Evolutionary conservation across 1,284 basidiomycete genomes (phyloP), one percentile per base, ranked within the genome.

Genomic region (Vanrija sp.): DNA sequence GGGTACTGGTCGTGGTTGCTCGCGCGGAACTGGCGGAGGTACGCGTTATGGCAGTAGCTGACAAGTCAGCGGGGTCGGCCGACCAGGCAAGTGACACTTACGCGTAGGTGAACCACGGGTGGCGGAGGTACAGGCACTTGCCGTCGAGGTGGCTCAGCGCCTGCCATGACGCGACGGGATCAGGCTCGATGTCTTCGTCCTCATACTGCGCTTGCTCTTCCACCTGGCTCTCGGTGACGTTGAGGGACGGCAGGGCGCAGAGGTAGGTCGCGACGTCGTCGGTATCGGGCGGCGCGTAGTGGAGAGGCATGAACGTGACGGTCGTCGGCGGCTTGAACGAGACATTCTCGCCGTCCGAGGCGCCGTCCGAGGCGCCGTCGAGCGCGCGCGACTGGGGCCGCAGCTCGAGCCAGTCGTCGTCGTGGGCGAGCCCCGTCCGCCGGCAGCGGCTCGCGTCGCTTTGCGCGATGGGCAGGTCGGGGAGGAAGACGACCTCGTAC

Each of bases 61-160:
- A 0, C 0, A 14, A 18, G 46, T 46, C 18, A 54, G 54, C 16
- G 1, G 3, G n/a, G n/a, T 42, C 19, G n/a, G 10, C n/a, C 12
- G 9, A 23, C 21, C 21, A 4, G 26, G 10, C 15, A 7, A 1
- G 2, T 2, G 21, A 14, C 21, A 48, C 74, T 57, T 44, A 77
- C 57, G 89, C 87, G 76, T 95, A 96, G 43, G 92, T 96, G 79
- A 95, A 96, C 93, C 93, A 97, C 40, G 86, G 74, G 56, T 78
- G 72, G 44, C 68, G 71, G 9, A 66, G 64, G 57, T 79, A 80
- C 42, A 80, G 57, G 56, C 79, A 80, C 29, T 69, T 67, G 2
- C 72, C 74, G n/a, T 77, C 71, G 46, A 80, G 62, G 51, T 79
- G 76, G 40, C 72, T 72, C n/a, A 81, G 57, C 8, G 78, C 69